These are phyloP conservation scores for Aaosphaeria arxii DNA, from an alignment of 2,329 filamentous ascomycete genomes.

Conservation along the genomic window DNA sequence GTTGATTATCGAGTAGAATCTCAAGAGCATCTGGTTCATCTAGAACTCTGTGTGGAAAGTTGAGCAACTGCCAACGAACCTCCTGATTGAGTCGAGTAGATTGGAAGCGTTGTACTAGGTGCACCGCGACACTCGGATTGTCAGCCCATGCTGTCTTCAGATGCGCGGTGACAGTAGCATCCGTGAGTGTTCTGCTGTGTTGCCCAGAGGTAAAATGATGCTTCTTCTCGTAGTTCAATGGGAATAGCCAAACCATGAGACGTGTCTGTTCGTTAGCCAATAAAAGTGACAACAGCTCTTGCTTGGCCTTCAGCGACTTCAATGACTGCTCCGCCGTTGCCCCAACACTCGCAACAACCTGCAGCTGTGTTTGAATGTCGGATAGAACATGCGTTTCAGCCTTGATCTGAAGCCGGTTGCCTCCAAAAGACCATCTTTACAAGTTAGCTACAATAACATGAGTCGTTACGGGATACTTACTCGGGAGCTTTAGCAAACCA, in stretches of 20 bases:
- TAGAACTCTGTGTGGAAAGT: slow-evolving; percentile 79
- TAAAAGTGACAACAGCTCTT: slow-evolving; percentile 76
- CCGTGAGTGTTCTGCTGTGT: slow-evolving; percentile 39
- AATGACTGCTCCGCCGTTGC: slow-evolving; percentile 47
- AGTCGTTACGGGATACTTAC: slow-evolving; percentile 27
- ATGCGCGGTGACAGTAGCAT: slow-evolving; percentile 58
- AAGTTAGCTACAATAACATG: slow-evolving; percentile 8
- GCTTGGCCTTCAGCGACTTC: slow-evolving; percentile 71
- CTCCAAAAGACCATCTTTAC: slow-evolving; percentile 85
- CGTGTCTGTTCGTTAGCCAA: slow-evolving; percentile 82
- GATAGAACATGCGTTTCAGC: slow-evolving; percentile 80
- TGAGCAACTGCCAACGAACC: slow-evolving; percentile 75
- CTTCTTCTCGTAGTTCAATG: slow-evolving; percentile 64
- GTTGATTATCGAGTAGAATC: slow-evolving; percentile 70
- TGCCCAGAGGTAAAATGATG: slow-evolving; percentile 47
- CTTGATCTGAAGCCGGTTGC: slow-evolving; percentile 89
- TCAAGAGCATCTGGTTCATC: slow-evolving; percentile 79
- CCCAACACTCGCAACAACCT: slow-evolving; percentile 61
- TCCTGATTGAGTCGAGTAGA: slow-evolving; percentile 70
- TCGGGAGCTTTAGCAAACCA: slow-evolving; percentile 84
- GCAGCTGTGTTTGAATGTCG: slow-evolving; percentile 69
- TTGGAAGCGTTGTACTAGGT: slow-evolving; percentile 76
- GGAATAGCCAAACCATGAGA: slow-evolving; percentile 85
- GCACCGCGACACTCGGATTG: slow-evolving; percentile 80
- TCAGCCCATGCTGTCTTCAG: slow-evolving; percentile 85